Evolutionary conservation across 805 yeast genomes (phyloP), one percentile per base, ranked within the genome.

Genomic region (Cyberlindnera galapagoensis): DNA sequence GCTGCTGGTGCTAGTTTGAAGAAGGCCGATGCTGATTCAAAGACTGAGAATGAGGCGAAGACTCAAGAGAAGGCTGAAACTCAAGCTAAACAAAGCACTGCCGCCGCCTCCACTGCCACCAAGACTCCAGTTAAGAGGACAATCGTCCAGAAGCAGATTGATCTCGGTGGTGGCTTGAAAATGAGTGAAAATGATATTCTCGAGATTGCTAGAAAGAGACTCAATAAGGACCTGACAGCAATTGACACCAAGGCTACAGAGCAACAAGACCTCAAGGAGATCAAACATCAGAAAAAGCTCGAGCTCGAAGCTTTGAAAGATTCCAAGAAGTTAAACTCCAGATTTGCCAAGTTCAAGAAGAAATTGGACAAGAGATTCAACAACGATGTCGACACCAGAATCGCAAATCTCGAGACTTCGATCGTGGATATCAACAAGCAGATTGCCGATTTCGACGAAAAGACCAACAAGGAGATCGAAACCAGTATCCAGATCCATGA

Each of bases 161-260:
- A 51, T 24, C 34, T 51, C 3, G 56, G 56, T 25, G 54, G 51
- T 28, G 56, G 56, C 8, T 36, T 51, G 29, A 50, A 49, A 35
- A 33, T 51, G 41, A 43, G 49, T 8, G 49, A 49, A 40, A 43
- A 50, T 24, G 40, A 40, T 6, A 42, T 51, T 18, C 38, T 47
- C 14, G 48, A 42, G 7, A 51, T 51, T 33, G 56, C 56, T 3
- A 43, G 33, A 35, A 40, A 38, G 24, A 47, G 38, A 34, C 36
- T 51, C 21, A 30, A 45, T 15, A 42, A 42, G 29, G 37, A 44
- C 25, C 21, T 51, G 15, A 36, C 31, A 1, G 34, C 38, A 7
- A 48, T 51, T 29, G 42, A 51, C 18, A 30, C 33, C 11, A 47
- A 49, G 35, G 48, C 53, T 9, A 30, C 44, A 11, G 49, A 49